Evolutionary conservation across 257 asterid genomes (phyloP), one percentile per base, ranked within the genome.

Genomic region (Galeopsis tetrahit): DNA sequence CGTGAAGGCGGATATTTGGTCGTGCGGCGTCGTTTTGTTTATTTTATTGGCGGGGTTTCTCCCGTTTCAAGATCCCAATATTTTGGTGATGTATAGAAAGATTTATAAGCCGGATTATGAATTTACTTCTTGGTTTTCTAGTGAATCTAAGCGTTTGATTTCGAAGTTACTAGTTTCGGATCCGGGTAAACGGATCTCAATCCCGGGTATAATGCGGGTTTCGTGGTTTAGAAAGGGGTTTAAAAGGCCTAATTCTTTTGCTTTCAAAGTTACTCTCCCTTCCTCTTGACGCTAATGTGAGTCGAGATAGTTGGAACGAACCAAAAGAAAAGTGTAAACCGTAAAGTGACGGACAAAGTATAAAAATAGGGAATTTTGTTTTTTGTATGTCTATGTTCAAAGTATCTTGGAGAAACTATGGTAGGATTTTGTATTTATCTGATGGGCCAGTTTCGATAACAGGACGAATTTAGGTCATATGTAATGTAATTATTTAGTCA

Each of bases 11-110:
- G 90, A 87, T 34, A 76, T 85, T 0, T 87, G 89, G 91, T 85
- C 94, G 3, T 88, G 89, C 78, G 89, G 94, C 44, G 94, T 88
- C 32, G 68, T 88, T 33, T 70, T 88, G 40, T 88, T 76, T 35
- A 91, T 83, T 1, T 59, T 88, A 71, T n/a, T 88, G 34, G 91
- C 94, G 5, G 91, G 89, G 5, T 85, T 67, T 66, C 73, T 82
- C 1, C 94, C 91, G 0, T 88, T 88, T 43, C 86, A 83, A 4
- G 88, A 85, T 6, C 83, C 65, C 63, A 85, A 69, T 64, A 31
- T 85, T 21, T 43, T 48, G 72, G 72, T 48, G 7, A 78, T 88
- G 91, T 88, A 82, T 33, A 55, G 71, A 6, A 88, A 78, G 71
- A 77, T 88, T 32, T 80, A 69, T 72, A 82, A 44, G 59, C 86